Conservation (phyloP, 805 yeast genomes). For the Wickerhamiella alocasiicola region DNA sequence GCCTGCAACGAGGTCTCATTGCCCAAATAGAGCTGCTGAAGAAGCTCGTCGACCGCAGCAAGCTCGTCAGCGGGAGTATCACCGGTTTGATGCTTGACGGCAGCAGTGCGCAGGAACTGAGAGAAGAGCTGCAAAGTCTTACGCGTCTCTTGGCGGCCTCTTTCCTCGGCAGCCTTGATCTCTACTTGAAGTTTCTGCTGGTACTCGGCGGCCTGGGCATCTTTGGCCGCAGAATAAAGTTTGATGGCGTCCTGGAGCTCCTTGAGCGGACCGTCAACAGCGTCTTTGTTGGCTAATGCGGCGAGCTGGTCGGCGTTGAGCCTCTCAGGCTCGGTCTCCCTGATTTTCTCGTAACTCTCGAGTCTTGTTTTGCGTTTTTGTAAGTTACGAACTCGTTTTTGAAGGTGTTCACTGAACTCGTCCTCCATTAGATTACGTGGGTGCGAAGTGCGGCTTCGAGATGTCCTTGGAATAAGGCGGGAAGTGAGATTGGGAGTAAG, state of each 20-base stretch:
- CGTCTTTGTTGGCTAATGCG: conserved; percentile 25
- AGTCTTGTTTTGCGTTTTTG: conserved; percentile 27
- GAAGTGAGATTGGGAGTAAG: background rate
- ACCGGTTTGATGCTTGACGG: conserved; percentile 24
- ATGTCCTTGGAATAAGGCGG: too few relatives aligned
- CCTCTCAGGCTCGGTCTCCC: conserved; percentile 20
- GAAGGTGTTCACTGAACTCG: conserved; percentile 17
- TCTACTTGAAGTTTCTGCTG: conserved; percentile 13
- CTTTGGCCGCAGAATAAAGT: conserved; percentile 18
- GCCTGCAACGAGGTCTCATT: conserved; percentile 26
- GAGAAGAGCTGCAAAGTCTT: conserved; percentile 19
- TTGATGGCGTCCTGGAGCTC: conserved; percentile 25
- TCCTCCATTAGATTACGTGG: conserved; percentile 16
- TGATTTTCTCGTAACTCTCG: conserved; percentile 27
- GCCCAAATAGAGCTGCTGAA: conserved; percentile 25
- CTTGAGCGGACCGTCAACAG: conserved; percentile 27
- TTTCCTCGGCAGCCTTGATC: conserved; percentile 14
- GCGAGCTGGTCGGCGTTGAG: conserved; percentile 28
- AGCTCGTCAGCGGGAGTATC: conserved; percentile 18
- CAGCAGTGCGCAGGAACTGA: conserved; percentile 27
- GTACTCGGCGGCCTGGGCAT: conserved; percentile 13
- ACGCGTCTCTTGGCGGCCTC: conserved; percentile 16
- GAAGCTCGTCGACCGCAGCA: conserved; percentile 24
- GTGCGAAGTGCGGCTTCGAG: too few relatives aligned
- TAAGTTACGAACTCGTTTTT: conserved; percentile 28